These are phyloP conservation scores for Elsinoe perseae DNA, from an alignment of 2,329 filamentous ascomycete genomes.

Conservation along the genomic window DNA sequence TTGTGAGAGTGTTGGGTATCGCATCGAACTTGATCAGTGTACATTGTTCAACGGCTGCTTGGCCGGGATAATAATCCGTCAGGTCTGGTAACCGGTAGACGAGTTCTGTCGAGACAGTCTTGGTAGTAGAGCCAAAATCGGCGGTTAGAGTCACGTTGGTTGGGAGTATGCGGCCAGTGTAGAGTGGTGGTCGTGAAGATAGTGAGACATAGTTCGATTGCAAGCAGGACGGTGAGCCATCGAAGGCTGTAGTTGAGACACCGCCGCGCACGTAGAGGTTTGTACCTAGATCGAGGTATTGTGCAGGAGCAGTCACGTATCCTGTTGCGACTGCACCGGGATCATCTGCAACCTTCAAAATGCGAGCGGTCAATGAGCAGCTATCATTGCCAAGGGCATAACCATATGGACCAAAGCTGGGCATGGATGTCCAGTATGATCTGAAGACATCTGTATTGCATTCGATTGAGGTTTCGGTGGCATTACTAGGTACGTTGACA, in stretches of 20 bases:
- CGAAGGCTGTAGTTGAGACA: not conserved
- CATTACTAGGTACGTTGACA: not conserved
- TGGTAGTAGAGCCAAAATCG: not conserved
- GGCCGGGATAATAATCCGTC: slow-evolving; percentile 5
- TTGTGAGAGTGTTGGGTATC: not conserved
- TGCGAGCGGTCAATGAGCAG: not conserved
- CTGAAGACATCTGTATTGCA: slow-evolving; percentile 9
- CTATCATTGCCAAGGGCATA: not conserved
- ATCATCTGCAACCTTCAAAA: slow-evolving; percentile 1
- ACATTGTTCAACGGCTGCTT: slow-evolving; percentile 5
- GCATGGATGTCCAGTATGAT: slow-evolving; percentile 8
- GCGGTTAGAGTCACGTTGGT: slow-evolving; percentile 1
- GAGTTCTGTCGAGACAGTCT: not conserved
- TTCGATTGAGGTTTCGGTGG: not conserved
- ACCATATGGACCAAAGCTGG: slow-evolving; percentile 2
- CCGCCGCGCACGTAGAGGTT: not conserved
- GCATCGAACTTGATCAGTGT: slow-evolving; percentile 9
- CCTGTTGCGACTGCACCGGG: not conserved
- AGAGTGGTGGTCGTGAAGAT: not conserved
- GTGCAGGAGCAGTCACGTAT: not conserved
- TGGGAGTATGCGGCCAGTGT: not conserved
- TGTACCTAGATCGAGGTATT: not conserved
- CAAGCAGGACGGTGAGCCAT: slow-evolving; percentile 3
- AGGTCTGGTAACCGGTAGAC: slow-evolving; percentile 1
- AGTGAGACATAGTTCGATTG: not conserved